A percentile compares a stretch with the other conserved stretches of the same genome.
phyloP scores from a whole-genome alignment of 2,329 filamentous ascomycete genomes.

The Ascochyta clinopodiicola region DNA sequence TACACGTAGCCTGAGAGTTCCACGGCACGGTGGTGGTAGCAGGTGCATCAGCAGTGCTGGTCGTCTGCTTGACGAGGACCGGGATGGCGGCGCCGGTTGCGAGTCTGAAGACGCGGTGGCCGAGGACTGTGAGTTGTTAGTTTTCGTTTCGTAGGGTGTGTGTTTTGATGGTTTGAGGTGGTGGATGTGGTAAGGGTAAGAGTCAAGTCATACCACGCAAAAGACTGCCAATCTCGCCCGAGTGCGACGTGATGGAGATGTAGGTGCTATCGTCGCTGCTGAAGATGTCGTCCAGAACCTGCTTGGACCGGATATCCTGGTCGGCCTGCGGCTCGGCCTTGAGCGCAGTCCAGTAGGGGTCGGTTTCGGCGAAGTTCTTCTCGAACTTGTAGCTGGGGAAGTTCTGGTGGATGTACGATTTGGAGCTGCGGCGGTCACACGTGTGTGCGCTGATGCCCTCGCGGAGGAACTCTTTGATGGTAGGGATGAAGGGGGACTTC shows the following conservation, averaged over 20 bases:
- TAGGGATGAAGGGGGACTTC: slow-evolving; percentile 61
- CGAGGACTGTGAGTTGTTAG: slow-evolving; percentile 53
- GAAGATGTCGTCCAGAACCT: slow-evolving; percentile 62
- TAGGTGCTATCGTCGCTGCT: slow-evolving; percentile 54
- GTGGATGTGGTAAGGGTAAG: too few relatives aligned
- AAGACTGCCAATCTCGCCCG: slow-evolving; percentile 63
- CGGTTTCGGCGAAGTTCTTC: slow-evolving; percentile 65
- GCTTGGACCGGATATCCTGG: slow-evolving; percentile 56
- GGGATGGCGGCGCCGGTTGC: slow-evolving; percentile 73
- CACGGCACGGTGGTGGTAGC: slow-evolving; percentile 41
- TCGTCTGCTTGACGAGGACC: slow-evolving; percentile 68
- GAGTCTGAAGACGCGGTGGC: slow-evolving; percentile 67
- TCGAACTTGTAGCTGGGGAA: slow-evolving; percentile 66
- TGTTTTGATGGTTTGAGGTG: too few relatives aligned
- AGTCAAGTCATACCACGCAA: slow-evolving; percentile 44
- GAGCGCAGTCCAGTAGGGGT: slow-evolving; percentile 60
- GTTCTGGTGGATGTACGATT: slow-evolving; percentile 59
- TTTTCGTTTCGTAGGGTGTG: not conserved
- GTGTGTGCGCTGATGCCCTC: slow-evolving; percentile 73
- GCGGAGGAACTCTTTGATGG: slow-evolving; percentile 69
- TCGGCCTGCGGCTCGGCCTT: slow-evolving; percentile 58
- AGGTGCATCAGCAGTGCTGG: slow-evolving; percentile 40
- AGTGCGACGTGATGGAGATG: slow-evolving; percentile 65
- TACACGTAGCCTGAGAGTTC: slow-evolving; percentile 36
- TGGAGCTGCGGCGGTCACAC: slow-evolving; percentile 68